Conservation (phyloP, 768 basidiomycete species). For the Porpolomopsis calyptriformis region DNA sequence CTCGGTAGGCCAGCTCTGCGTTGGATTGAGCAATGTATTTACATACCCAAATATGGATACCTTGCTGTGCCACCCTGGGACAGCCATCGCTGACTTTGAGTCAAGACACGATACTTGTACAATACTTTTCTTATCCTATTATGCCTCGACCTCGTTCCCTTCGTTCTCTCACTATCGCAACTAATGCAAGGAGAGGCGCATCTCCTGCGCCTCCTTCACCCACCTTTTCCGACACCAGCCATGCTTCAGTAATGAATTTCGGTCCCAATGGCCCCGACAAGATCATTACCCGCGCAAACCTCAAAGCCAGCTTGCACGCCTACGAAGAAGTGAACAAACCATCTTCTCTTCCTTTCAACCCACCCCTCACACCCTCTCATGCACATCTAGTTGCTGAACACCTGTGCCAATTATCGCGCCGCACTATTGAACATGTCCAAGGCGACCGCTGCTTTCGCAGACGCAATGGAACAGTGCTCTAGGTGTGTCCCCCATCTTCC, state of each 20-base stretch:
- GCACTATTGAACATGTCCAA: slow-evolving; percentile 74
- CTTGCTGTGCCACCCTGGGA: too few relatives aligned
- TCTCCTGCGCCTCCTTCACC: slow-evolving; percentile 66
- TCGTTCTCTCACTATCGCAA: slow-evolving; percentile 41
- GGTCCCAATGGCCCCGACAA: slow-evolving; percentile 65
- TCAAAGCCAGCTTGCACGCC: slow-evolving; percentile 67
- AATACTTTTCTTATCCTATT: slow-evolving; percentile 20
- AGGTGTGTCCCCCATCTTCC: slow-evolving; percentile 37
- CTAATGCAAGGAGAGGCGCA: slow-evolving; percentile 26
- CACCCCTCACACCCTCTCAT: background rate
- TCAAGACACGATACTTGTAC: background rate
- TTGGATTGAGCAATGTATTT: too few relatives aligned
- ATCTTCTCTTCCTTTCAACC: background rate
- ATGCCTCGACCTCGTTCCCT: slow-evolving; percentile 49
- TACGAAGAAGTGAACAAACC: slow-evolving; percentile 55
- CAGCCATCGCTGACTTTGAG: too few relatives aligned
- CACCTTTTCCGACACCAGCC: slow-evolving; percentile 73
- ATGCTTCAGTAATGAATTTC: slow-evolving; percentile 69
- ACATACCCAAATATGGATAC: too few relatives aligned
- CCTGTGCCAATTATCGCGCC: slow-evolving; percentile 69
- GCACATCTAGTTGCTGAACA: slow-evolving; percentile 51
- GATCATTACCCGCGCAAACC: slow-evolving; percentile 71
- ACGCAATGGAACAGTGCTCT: slow-evolving; percentile 76
- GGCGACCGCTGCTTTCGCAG: slow-evolving; percentile 76
- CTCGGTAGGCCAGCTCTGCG: too few relatives aligned